These are phyloP conservation scores for Xylariaceae sp. DNA, from an alignment of 2,329 filamentous ascomycete genomes.

Conservation along the genomic window DNA sequence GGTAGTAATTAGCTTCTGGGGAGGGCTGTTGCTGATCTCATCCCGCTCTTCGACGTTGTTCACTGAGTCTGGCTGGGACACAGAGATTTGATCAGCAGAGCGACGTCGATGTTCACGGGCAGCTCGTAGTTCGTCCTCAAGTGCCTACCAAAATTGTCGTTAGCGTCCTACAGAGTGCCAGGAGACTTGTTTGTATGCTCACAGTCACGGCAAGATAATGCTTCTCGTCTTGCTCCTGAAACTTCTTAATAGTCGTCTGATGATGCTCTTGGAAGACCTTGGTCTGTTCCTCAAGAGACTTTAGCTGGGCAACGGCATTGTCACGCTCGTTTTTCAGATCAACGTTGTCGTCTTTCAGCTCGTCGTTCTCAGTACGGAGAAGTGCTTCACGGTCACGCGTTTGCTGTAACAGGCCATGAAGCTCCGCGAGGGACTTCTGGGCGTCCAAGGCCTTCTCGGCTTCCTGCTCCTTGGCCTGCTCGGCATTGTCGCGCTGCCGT, in stretches of 20 bases:
- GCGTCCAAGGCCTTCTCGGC: constrained; percentile 8
- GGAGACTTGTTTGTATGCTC: constrained; percentile 6
- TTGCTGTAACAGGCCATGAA: constrained; percentile 1
- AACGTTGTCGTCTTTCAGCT: constrained; percentile 16
- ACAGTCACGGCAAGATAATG: constrained; percentile 23
- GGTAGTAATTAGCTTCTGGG: background rate
- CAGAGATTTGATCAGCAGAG: background rate
- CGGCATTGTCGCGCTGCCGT: constrained; percentile 16
- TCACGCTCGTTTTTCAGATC: constrained; percentile 9
- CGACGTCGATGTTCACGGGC: background rate
- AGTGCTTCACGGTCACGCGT: constrained; percentile 1
- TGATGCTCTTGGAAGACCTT: constrained; percentile 21
- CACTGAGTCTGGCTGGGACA: constrained; percentile 3
- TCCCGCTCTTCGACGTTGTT: constrained; percentile 7
- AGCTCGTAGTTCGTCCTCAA: constrained; percentile 17
- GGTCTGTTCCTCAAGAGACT: constrained; percentile 7
- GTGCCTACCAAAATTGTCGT: constrained; percentile 13
- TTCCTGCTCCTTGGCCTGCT: constrained; percentile 4
- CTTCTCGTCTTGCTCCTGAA: constrained; percentile 21
- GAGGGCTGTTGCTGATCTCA: background rate
- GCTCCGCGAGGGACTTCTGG: constrained; percentile 1
- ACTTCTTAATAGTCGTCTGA: constrained; percentile 12
- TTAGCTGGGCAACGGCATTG: constrained; percentile 8
- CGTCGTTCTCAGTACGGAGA: constrained; percentile 11
- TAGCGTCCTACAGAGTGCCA: constrained; percentile 1